These are phyloP conservation scores for Parathielavia hyrcaniae DNA, from an alignment of 495 filamentous ascomycete genomes.

Conservation along the genomic window DNA sequence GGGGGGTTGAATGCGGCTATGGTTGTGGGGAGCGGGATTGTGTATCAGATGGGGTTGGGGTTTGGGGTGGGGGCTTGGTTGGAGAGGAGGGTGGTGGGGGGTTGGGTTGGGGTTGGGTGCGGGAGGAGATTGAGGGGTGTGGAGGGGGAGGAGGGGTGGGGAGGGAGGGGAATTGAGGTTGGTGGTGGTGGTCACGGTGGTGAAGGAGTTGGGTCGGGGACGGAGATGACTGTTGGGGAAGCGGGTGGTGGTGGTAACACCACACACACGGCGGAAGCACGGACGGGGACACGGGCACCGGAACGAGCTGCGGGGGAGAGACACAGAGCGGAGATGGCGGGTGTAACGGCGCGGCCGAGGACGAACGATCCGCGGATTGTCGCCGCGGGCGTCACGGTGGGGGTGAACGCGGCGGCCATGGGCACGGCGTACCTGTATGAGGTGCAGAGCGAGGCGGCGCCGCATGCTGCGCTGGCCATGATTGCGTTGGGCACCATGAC, in stretches of 20 bases:
- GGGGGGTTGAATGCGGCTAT: constrained; percentile 39
- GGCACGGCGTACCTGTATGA: constrained; percentile 46
- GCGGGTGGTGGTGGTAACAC: not conserved
- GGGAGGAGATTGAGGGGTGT: constrained; percentile 3
- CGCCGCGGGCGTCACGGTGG: constrained; percentile 42
- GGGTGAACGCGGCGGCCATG: constrained; percentile 48
- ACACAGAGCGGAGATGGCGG: constrained; percentile 3
- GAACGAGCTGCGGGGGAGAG: not conserved
- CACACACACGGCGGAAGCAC: not conserved
- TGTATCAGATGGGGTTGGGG: constrained; percentile 40
- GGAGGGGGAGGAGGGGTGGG: not conserved
- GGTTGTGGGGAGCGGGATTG: constrained; percentile 42
- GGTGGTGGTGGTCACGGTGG: not conserved
- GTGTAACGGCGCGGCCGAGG: not conserved
- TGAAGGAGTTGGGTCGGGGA: not conserved
- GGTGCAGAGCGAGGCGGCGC: constrained; percentile 39
- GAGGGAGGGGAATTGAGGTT: not conserved
- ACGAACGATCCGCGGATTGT: constrained; percentile 30
- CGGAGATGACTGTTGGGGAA: not conserved
- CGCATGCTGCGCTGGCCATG: constrained; percentile 46
- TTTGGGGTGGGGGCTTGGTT: constrained; percentile 34
- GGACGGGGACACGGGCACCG: not conserved
- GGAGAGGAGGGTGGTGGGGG: constrained; percentile 19
- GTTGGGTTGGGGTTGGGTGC: not conserved
- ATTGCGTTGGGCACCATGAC: constrained; percentile 44